phyloP scores from a whole-genome alignment of 805 yeast species.

The Lachancea lanzarotensis region DNA sequence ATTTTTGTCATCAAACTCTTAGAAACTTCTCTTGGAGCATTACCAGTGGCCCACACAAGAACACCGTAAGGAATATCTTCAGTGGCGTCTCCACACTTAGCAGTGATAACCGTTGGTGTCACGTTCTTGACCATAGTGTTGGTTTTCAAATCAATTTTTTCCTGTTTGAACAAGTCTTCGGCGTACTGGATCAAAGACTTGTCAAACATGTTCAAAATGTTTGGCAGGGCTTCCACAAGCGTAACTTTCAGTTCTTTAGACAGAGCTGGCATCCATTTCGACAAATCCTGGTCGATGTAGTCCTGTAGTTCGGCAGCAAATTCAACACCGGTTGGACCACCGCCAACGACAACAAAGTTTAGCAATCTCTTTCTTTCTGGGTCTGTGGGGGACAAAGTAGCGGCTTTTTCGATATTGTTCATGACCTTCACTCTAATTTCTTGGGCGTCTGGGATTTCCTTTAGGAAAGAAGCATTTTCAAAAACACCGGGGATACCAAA shows the following conservation, averaged over 20 bases:
- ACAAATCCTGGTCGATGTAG: conserved; percentile 84
- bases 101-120: conserved; percentile 61
- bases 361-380: conserved; percentile 79
- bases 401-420: conserved; percentile 86
- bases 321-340: conserved; percentile 98
- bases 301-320: conserved; percentile 95
- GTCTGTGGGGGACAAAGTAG: conserved; percentile 61
- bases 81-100: conserved; percentile 57
- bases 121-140: conserved; percentile 88
- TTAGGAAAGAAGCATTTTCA: conserved; percentile 80
- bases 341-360: conserved; percentile 90
- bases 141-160: conserved; percentile 66
- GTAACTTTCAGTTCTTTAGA: conserved; percentile 77
- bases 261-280: conserved; percentile 82
- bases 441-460: conserved; percentile 84
- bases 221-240: conserved; percentile 85
- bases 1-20: conserved; percentile 59
- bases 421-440: conserved; percentile 75
- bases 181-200: conserved; percentile 69
- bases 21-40: conserved; percentile 76
- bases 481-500: conserved; percentile 93
- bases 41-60: conserved; percentile 97
- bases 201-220: conserved; percentile 73
- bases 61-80: conserved; percentile 88
- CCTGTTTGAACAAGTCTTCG: conserved; percentile 61